These are phyloP conservation scores for Mucor irregularis DNA, from an alignment of 371 early-diverging fungal species.

Conservation along the genomic window DNA sequence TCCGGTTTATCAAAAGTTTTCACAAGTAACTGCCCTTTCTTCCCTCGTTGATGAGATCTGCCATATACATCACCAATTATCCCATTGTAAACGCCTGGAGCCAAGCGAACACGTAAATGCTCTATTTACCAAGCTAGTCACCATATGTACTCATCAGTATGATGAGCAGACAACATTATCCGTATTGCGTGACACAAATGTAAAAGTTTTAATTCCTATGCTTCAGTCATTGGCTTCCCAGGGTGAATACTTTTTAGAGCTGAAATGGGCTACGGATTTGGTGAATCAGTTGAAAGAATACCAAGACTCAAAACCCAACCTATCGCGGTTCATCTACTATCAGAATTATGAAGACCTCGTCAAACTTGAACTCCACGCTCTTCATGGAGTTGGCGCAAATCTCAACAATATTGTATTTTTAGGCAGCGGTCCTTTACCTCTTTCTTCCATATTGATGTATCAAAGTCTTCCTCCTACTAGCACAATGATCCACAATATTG, in stretches of 20 bases:
- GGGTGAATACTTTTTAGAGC: constrained; percentile 36
- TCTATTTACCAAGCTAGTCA: constrained; percentile 32
- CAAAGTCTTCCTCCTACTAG: constrained; percentile 4
- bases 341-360: constrained; percentile 41
- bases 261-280: constrained; percentile 23
- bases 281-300: neutral
- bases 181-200: constrained; percentile 16
- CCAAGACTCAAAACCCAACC: neutral
- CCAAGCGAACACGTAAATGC: constrained; percentile 30
- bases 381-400: constrained; percentile 28
- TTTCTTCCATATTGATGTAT: constrained; percentile 40
- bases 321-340: constrained; percentile 35
- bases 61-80: constrained; percentile 13
- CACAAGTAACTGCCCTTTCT: neutral
- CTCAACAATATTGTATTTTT: constrained; percentile 31
- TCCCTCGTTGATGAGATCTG: constrained; percentile 24
- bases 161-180: constrained; percentile 1
- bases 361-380: constrained; percentile 32
- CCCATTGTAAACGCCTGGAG: neutral
- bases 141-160: constrained; percentile 19
- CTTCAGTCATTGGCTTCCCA: constrained; percentile 26
- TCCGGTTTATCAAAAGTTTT: neutral
- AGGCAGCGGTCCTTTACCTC: constrained; percentile 48
- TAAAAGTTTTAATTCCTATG: constrained; percentile 4
- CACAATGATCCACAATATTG: constrained; percentile 27